Conservation (phyloP, 1,139 yeast genomes). For the Yamadazyma dushanensis region DNA sequence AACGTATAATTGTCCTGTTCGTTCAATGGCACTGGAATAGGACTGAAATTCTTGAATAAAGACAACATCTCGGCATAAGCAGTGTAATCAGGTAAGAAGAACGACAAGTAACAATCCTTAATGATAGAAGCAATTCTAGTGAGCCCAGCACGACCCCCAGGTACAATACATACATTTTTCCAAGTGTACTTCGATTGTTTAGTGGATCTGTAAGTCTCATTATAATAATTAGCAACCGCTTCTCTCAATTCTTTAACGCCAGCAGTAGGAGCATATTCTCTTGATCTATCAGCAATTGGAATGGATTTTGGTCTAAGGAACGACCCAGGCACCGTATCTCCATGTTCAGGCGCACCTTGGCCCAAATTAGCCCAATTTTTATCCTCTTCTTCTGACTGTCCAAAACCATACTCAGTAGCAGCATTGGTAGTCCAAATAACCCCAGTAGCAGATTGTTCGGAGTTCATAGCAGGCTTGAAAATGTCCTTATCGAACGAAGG, state of each 20-base stretch:
- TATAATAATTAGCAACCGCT: slow-evolving; percentile 63
- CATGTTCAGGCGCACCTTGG: slow-evolving; percentile 73
- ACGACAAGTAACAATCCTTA: slow-evolving; percentile 60
- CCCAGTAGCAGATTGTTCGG: slow-evolving; percentile 64
- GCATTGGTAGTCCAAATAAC: slow-evolving; percentile 72
- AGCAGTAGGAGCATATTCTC: slow-evolving; percentile 68
- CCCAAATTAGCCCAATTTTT: slow-evolving; percentile 66
- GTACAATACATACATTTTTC: slow-evolving; percentile 67
- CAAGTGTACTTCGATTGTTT: slow-evolving; percentile 57
- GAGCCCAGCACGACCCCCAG: slow-evolving; percentile 71
- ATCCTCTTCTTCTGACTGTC: slow-evolving; percentile 37
- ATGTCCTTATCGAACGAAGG: slow-evolving; percentile 48
- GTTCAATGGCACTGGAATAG: slow-evolving; percentile 65
- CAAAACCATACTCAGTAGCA: slow-evolving; percentile 61
- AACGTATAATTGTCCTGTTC: slow-evolving; percentile 62
- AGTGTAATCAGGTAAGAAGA: slow-evolving; percentile 68
- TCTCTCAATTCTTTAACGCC: slow-evolving; percentile 59
- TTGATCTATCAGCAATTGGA: slow-evolving; percentile 51
- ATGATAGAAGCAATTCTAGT: slow-evolving; percentile 68
- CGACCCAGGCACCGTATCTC: slow-evolving; percentile 61
- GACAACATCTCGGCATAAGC: slow-evolving; percentile 76
- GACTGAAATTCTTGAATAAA: slow-evolving; percentile 64
- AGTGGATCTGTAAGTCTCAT: slow-evolving; percentile 54
- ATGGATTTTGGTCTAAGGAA: slow-evolving; percentile 56
- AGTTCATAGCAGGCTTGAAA: slow-evolving; percentile 62